Evolutionary conservation across 2,329 filamentous ascomycete species (phyloP), one percentile per base, ranked within the genome.

Genomic region (Blastomyces parvus): DNA sequence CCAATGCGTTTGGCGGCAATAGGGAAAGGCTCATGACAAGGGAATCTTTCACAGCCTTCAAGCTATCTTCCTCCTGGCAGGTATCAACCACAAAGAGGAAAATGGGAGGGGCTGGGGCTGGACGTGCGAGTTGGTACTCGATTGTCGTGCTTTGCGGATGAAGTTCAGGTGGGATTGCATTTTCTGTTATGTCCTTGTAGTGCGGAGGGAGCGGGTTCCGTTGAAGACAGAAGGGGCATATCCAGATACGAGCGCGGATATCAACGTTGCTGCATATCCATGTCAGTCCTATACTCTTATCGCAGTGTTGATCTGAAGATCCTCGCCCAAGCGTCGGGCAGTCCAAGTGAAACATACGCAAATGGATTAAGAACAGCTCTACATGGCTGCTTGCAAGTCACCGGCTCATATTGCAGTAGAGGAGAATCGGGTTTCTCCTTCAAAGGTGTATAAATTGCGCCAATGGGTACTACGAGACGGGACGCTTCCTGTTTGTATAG

Each of bases 331-430:
- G 4, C 3, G 27, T 9, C 14, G 25, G 25, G 46, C 3, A 14
- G 13, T 9, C 13, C 8, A 30, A n/a, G 25, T 44, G 33, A 6
- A 57, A 72, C 85, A 72, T 83, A 95, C 91, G 93, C 97, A 82
- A 92, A 97, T 55, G 94, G 94, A 76, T 99, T 99, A 75, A 99
- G 82, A 46, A 97, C 91, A 62, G 93, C 93, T 77, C 92, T 88
- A 78, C 94, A 99, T 66, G 94, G 94, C 75, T 89, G 86, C 79
- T 97, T 97, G 86, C 94, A 99, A 66, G 90, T 92, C 52, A 99
- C 91, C 22, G 94, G 94, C 78, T 97, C 93, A 78, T 97, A 97
- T 75, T 95, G 90, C 61, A 99, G 83, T 67, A 96, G 80, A 62
- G 92, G 91, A 30, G 90, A 90, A 25, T 67, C 76, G 27, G 88